Percentiles rank a stretch among this genome's conserved stretches.
Conservation (phyloP, 2,329 filamentous ascomycete genomes). For the Coniochaeta sp. region DNA sequence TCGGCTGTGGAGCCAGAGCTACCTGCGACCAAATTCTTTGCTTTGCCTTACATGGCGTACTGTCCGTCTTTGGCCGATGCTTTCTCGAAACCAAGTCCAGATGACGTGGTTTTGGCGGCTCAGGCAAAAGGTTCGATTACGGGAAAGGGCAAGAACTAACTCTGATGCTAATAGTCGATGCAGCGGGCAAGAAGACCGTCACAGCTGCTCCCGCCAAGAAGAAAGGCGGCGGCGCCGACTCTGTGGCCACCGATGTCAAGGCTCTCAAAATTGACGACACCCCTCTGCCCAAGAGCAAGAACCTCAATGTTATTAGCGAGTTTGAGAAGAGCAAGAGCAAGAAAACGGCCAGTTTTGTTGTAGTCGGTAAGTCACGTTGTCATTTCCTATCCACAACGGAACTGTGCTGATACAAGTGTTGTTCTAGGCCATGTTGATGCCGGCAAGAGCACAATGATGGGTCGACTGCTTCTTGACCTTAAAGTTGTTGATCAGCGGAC, state of each 20-base stretch:
- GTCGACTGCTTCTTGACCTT: conserved; percentile 81
- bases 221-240: conserved; percentile 24
- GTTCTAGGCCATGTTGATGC: conserved; percentile 77
- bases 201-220: conserved; percentile 28
- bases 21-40: conserved; percentile 22
- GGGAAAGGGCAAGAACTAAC: conserved; percentile 39
- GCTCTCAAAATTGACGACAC: conserved; percentile 38
- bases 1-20: conserved; percentile 13
- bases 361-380: conserved; percentile 47
- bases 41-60: conserved; percentile 43
- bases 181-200: conserved; percentile 44
- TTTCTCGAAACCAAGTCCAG: conserved; percentile 83
- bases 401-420: background rate
- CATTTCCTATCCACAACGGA: background rate
- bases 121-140: conserved; percentile 80
- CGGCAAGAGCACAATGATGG: conserved; percentile 97
- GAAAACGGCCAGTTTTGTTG: conserved; percentile 81
- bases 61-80: conserved; percentile 47
- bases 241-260: conserved; percentile 27
- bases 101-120: conserved; percentile 80
- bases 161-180: conserved; percentile 41
- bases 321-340: conserved; percentile 70
- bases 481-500: conserved; percentile 83
- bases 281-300: conserved; percentile 62
- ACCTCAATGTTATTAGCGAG: conserved; percentile 76